phyloP scores from a whole-genome alignment of 352 stramenopile species.

The Globisporangium takayamanum region DNA sequence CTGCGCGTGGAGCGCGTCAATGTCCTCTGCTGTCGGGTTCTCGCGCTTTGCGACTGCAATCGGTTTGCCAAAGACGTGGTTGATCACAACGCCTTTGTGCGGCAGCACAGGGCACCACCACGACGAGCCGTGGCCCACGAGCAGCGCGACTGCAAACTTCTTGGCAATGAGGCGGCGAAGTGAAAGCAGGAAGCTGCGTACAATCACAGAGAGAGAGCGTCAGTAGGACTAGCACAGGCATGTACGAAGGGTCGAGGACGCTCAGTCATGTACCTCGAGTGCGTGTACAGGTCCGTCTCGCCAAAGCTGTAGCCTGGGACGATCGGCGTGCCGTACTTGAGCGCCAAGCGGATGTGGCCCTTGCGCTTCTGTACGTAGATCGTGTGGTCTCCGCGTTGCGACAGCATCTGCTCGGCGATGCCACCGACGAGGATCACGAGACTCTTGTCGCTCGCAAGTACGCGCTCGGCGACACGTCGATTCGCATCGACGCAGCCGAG shows the following conservation, averaged over 20 bases:
- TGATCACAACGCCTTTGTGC: slow-evolving; percentile 47
- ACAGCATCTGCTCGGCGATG: slow-evolving; percentile 82
- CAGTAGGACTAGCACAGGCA: neutral
- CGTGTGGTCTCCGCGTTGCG: slow-evolving; percentile 56
- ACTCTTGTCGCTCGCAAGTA: slow-evolving; percentile 64
- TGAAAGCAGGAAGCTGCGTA: slow-evolving; percentile 41
- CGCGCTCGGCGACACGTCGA: slow-evolving; percentile 50
- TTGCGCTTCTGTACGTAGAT: slow-evolving; percentile 81
- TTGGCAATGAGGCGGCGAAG: slow-evolving; percentile 68
- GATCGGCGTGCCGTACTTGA: slow-evolving; percentile 71
- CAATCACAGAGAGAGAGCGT: slow-evolving; percentile 5
- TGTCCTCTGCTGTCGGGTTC: slow-evolving; percentile 49
- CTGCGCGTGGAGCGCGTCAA: slow-evolving; percentile 56
- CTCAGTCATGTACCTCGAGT: slow-evolving; percentile 38
- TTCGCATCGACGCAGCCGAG: slow-evolving; percentile 70
- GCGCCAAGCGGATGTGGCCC: slow-evolving; percentile 68
- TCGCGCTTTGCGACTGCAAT: slow-evolving; percentile 58
- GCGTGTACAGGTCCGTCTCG: slow-evolving; percentile 80
- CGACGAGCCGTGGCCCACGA: slow-evolving; percentile 51
- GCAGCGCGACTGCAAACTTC: slow-evolving; percentile 54
- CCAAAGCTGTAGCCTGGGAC: slow-evolving; percentile 78
- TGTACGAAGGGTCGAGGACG: no score
- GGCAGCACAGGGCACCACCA: slow-evolving; percentile 52
- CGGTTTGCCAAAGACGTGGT: slow-evolving; percentile 71
- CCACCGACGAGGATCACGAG: slow-evolving; percentile 75